Percentiles rank a stretch among this genome's conserved stretches.
Conservation (phyloP, 148 eudicot genomes). For the Linanthus parryae region DNA sequence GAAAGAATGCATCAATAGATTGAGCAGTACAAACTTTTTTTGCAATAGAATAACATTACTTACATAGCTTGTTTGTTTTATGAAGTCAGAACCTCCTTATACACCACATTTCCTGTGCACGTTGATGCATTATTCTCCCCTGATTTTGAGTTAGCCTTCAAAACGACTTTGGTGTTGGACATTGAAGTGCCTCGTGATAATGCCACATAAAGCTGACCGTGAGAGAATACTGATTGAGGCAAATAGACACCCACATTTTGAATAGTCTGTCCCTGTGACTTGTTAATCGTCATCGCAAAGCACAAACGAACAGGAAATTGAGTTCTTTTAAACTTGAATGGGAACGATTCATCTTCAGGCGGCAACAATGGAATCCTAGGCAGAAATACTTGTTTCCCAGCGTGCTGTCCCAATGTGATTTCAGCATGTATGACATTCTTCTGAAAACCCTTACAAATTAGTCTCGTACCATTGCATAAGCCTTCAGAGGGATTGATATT, state of each 20-base stretch:
- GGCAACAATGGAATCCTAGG: not conserved
- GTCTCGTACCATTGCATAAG: not conserved
- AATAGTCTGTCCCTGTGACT: conserved; percentile 1
- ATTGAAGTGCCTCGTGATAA: not conserved
- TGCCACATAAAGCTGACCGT: conserved; percentile 1
- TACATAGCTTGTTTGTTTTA: no score
- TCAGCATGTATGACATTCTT: not conserved
- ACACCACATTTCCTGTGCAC: no score
- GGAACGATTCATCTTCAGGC: not conserved
- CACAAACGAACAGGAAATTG: not conserved
- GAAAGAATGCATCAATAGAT: no score
- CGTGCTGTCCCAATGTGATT: not conserved
- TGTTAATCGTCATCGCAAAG: conserved; percentile 1
- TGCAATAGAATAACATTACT: no score
- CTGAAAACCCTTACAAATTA: no score
- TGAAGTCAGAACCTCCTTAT: no score
- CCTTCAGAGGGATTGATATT: not conserved
- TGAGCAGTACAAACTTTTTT: no score
- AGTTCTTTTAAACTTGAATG: not conserved
- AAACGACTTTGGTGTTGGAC: no score
- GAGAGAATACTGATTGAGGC: not conserved
- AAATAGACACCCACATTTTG: not conserved
- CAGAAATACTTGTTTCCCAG: not conserved
- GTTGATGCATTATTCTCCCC: no score
- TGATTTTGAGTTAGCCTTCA: no score